Percentiles rank a stretch among this genome's conserved stretches.
Evolutionary conservation across 176 grass and related monocot species (phyloP).

Genomic region (Zea mays): DNA sequence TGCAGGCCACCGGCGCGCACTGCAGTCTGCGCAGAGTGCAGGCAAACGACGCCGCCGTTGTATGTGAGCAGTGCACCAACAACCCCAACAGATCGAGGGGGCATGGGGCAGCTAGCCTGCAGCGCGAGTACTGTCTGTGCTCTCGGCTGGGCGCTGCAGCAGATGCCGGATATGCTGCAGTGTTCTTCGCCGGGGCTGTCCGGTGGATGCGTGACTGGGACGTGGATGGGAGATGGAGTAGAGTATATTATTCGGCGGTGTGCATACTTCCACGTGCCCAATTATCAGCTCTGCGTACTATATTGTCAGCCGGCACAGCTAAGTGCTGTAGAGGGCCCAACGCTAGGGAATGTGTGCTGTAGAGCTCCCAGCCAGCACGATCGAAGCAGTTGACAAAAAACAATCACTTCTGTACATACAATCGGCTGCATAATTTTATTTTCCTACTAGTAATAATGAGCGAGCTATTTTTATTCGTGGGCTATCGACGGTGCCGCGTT

Average conservation of each 20-base stretch:
- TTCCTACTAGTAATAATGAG: too few relatives aligned
- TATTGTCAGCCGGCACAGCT: background rate
- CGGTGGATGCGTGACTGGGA: background rate
- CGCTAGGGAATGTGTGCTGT: too few relatives aligned
- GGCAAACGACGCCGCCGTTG: background rate
- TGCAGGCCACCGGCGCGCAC: background rate
- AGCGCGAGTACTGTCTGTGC: background rate
- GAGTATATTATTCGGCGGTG: background rate
- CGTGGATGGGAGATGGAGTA: background rate
- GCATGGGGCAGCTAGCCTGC: background rate
- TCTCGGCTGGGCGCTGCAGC: background rate
- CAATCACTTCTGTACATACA: too few relatives aligned
- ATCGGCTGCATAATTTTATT: too few relatives aligned
- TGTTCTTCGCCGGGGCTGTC: constrained; percentile 25
- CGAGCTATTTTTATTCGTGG: too few relatives aligned
- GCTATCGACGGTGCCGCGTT: too few relatives aligned
- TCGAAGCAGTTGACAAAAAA: too few relatives aligned
- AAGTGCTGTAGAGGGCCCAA: background rate
- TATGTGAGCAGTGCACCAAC: background rate
- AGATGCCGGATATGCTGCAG: constrained; percentile 45
- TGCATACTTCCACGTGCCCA: background rate
- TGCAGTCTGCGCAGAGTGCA: background rate
- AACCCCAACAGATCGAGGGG: constrained; percentile 18
- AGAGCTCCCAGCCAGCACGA: too few relatives aligned
- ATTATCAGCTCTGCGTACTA: background rate